phyloP scores from a whole-genome alignment of 192 early-diverging fungal genomes.

The Entophlyctis helioformis region DNA sequence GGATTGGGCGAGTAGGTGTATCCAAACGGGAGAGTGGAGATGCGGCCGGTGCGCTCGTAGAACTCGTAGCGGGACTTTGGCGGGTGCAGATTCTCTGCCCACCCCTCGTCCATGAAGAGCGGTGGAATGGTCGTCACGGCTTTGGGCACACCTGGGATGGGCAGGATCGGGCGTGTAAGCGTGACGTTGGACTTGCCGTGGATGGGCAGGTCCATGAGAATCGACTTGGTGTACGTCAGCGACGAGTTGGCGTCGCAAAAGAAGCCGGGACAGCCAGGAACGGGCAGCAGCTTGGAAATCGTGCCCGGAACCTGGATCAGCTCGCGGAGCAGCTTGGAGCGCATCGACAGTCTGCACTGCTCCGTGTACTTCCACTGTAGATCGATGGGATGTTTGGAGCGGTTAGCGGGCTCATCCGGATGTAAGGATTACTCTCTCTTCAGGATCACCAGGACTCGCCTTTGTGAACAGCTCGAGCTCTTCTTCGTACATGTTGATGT shows the following conservation, averaged over 20 bases:
- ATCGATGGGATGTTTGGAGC: not conserved
- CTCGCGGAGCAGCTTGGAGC: slow-evolving; percentile 31
- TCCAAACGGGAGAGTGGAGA: slow-evolving; percentile 36
- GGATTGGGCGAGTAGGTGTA: slow-evolving; percentile 33
- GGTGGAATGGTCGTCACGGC: slow-evolving; percentile 41
- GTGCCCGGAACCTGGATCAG: slow-evolving; percentile 36
- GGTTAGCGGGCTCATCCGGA: not conserved
- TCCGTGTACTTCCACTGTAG: slow-evolving; percentile 19
- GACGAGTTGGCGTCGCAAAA: slow-evolving; percentile 30
- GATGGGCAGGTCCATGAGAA: slow-evolving; percentile 38
- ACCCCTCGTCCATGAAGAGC: slow-evolving; percentile 33
- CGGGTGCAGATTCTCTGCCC: slow-evolving; percentile 28
- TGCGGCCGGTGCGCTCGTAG: slow-evolving; percentile 25
- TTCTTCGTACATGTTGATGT: slow-evolving; percentile 14
- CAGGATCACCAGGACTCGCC: not conserved
- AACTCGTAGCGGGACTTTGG: slow-evolving; percentile 32
- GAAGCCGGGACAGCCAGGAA: slow-evolving; percentile 35
- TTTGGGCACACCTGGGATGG: slow-evolving; percentile 40
- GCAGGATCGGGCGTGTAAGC: slow-evolving; percentile 32
- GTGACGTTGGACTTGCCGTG: slow-evolving; percentile 42
- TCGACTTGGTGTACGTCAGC: slow-evolving; percentile 33
- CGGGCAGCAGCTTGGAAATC: slow-evolving; percentile 24
- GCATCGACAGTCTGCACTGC: slow-evolving; percentile 31
- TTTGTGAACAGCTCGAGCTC: slow-evolving; percentile 5
- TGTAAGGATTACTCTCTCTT: no score